phyloP scores from a whole-genome alignment of 108 stramenopile genomes.

The Bacterosira constricta region DNA sequence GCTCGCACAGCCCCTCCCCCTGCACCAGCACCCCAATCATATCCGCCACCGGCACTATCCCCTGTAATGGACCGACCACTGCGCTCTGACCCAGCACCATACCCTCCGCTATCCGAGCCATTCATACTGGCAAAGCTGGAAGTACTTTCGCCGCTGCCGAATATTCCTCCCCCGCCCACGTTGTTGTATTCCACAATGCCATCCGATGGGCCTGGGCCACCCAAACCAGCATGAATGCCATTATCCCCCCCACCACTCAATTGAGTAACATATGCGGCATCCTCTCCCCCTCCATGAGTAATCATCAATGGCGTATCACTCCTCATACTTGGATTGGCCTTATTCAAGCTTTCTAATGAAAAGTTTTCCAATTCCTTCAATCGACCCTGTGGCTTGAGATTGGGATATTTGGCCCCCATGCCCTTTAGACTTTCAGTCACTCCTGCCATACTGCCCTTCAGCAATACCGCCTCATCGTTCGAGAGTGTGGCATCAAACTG shows the following conservation, averaged over 20 bases:
- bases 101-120: not conserved
- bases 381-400: constrained; percentile 63
- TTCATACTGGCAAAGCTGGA: not conserved
- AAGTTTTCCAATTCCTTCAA: constrained; percentile 69
- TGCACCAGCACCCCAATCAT: constrained; percentile 1
- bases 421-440: constrained; percentile 62
- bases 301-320: constrained; percentile 12
- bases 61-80: constrained; percentile 29
- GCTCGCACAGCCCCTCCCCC: not conserved
- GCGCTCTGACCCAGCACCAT: not conserved
- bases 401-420: constrained; percentile 49
- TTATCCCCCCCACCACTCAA: not conserved
- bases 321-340: constrained; percentile 22
- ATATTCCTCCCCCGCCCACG: constrained; percentile 36
- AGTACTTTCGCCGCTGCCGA: constrained; percentile 13
- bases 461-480: constrained; percentile 59
- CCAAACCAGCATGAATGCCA: not conserved
- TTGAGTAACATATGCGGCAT: not conserved
- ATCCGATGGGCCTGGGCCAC: constrained; percentile 2
- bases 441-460: constrained; percentile 37
- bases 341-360: constrained; percentile 52
- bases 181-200: constrained; percentile 4
- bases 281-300: constrained; percentile 31
- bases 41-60: constrained; percentile 12
- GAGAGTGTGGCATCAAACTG: constrained; percentile 78